Evolutionary conservation across 345 rosid genomes (phyloP).

Genomic region (Populus pruinosa): DNA sequence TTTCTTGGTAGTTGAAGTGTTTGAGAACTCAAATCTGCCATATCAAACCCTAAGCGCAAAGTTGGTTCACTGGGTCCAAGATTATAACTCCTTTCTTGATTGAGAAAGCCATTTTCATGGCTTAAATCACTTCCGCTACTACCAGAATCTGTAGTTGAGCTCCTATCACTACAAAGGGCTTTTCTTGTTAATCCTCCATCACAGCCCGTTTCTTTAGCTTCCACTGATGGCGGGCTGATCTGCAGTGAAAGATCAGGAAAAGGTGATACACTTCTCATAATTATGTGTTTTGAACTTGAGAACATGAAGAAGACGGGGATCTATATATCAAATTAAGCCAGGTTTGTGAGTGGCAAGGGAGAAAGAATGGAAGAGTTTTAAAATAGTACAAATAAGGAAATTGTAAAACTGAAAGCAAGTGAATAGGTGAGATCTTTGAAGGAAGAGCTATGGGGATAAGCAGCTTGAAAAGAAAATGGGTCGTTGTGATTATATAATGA

Average conservation of each 20-base stretch:
- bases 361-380: conserved; percentile 14
- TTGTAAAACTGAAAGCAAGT: conserved; percentile 9
- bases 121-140: conserved; percentile 72
- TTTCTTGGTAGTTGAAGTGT: conserved; percentile 22
- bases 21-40: conserved; percentile 30
- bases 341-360: not conserved
- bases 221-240: conserved; percentile 68
- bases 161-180: conserved; percentile 41
- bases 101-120: conserved; percentile 53
- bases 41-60: conserved; percentile 67
- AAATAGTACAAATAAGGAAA: conserved; percentile 27
- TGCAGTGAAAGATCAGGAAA: conserved; percentile 86
- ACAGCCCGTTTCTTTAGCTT: conserved; percentile 15
- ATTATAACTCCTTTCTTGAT: conserved; percentile 24
- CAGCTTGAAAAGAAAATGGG: conserved; percentile 23
- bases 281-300: conserved; percentile 35
- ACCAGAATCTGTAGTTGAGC: conserved; percentile 69
- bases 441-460: conserved; percentile 13
- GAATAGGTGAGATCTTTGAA: conserved; percentile 3
- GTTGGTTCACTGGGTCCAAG: conserved; percentile 35
- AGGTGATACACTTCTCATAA: conserved; percentile 18
- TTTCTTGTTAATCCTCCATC: conserved; percentile 26
- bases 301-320: conserved; percentile 31
- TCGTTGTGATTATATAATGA: conserved; percentile 38
- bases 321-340: conserved; percentile 7